These are phyloP conservation scores for Lojkania enalia DNA, from an alignment of 2,329 filamentous ascomycete species.

Conservation along the genomic window DNA sequence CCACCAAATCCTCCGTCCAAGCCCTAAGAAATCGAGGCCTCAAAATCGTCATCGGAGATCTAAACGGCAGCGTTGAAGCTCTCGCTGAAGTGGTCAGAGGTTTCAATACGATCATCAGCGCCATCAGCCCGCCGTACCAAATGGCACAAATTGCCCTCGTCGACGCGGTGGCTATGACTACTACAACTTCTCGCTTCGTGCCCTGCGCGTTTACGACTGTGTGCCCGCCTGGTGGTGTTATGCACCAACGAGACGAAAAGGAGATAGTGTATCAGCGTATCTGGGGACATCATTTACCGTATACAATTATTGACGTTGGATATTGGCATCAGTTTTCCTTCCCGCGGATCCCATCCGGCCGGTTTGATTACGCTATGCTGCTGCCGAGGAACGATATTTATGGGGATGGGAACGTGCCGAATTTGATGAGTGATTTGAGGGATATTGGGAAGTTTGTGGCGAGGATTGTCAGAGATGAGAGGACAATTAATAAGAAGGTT, in stretches of 20 bases:
- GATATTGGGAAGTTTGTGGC: slow-evolving; percentile 60
- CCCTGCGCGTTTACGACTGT: slow-evolving; percentile 15
- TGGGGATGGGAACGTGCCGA: slow-evolving; percentile 52
- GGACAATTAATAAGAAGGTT: slow-evolving; percentile 59
- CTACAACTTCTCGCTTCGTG: slow-evolving; percentile 11
- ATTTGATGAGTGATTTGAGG: slow-evolving; percentile 53
- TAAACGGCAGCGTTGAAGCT: slow-evolving; percentile 47
- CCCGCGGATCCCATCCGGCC: slow-evolving; percentile 51
- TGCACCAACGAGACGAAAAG: slow-evolving; percentile 53
- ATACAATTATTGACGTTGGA: slow-evolving; percentile 62
- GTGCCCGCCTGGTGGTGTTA: slow-evolving; percentile 21
- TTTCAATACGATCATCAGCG: slow-evolving; percentile 28
- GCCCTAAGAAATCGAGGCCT: slow-evolving; percentile 49
- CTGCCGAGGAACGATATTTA: slow-evolving; percentile 39
- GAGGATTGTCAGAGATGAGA: slow-evolving; percentile 54
- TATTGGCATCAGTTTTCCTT: slow-evolving; percentile 60
- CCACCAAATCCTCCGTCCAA: slow-evolving; percentile 51
- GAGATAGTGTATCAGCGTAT: slow-evolving; percentile 56
- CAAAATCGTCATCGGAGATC: slow-evolving; percentile 50
- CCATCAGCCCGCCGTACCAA: slow-evolving; percentile 5
- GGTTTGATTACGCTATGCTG: slow-evolving; percentile 48
- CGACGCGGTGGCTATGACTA: slow-evolving; percentile 8
- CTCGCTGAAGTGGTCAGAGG: slow-evolving; percentile 46
- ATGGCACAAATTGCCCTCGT: slow-evolving; percentile 10
- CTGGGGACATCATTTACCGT: slow-evolving; percentile 54